Evolutionary conservation across 306 rosid genomes (phyloP), one percentile per base, ranked within the genome.

Genomic region (Ochetophila trinervis): DNA sequence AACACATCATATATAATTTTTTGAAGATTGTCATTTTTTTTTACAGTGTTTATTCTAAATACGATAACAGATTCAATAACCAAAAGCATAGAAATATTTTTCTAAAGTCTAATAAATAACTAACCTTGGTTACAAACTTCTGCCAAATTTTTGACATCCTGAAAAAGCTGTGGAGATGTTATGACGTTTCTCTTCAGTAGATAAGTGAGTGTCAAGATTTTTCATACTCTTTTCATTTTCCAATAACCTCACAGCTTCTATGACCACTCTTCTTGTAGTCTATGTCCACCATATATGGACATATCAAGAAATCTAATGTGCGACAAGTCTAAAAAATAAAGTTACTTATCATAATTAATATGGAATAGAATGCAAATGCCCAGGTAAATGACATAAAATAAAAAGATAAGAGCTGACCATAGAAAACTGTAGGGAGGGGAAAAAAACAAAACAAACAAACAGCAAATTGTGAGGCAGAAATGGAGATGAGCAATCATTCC

Each of bases 111-210:
- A 17, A 54, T 20, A 22, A 35, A 55, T 37, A 20, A 80, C 75
- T 65, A 78, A 92, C 98, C 91, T 88, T 87, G 60, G 89, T 80
- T 53, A 92, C 95, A 76, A 92, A 86, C 50, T 81, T 88, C 74
- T 68, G 96, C 98, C 98, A 92, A 85, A 84, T 92, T 84, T 83
- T 92, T 47, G 98, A 86, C 73, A 70, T 92, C 95, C 82, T 89
- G 87, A 69, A 77, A 87, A 66, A 73, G 73, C 37, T 82, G 82
- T 36, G 89, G 97, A 51, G 82, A 67, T 0, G 53, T 67, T 8
- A 34, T 53, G 50, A 65, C 61, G 70, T 70, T 86, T 65, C 64
- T 65, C 84, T 75, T 84, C 91, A 66, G 68, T 80, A 63, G 53
- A 66, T 70, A 73, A 54, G 60, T 36, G 21, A 17, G 76, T 78